Evolutionary conservation across 257 asterid genomes (phyloP).

Genomic region (Petunia axillaris): DNA sequence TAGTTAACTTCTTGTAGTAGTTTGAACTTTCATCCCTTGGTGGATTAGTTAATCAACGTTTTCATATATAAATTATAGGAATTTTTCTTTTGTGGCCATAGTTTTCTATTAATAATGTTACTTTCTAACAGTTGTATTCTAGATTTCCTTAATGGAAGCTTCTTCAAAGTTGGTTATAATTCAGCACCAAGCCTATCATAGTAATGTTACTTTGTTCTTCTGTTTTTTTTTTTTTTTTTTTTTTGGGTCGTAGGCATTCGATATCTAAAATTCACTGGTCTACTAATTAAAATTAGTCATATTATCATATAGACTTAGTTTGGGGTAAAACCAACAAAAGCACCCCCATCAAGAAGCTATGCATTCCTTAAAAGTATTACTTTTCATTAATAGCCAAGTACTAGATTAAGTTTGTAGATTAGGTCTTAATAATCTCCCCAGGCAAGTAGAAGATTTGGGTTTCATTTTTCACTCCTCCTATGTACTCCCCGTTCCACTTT

Average conservation of each 20-base stretch:
- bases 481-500: too few relatives aligned
- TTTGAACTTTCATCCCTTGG: constrained; percentile 13
- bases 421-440: neutral
- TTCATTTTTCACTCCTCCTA: neutral
- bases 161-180: neutral
- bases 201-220: too few relatives aligned
- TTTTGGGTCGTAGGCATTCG: too few relatives aligned
- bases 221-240: too few relatives aligned
- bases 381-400: neutral
- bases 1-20: neutral
- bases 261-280: neutral
- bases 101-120: neutral
- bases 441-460: neutral
- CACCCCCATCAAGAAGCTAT: too few relatives aligned
- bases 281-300: too few relatives aligned
- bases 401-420: neutral
- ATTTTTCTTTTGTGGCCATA: constrained; percentile 7
- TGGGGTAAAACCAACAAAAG: too few relatives aligned
- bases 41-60: neutral
- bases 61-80: neutral
- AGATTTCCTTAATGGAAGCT: neutral
- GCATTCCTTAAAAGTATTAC: neutral
- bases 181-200: neutral
- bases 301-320: too few relatives aligned
- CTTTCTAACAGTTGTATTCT: neutral